These are phyloP conservation scores for Cyanidiococcus yangmingshanensis DNA, from an alignment of 23 red algal genomes.

Conservation along the genomic window DNA sequence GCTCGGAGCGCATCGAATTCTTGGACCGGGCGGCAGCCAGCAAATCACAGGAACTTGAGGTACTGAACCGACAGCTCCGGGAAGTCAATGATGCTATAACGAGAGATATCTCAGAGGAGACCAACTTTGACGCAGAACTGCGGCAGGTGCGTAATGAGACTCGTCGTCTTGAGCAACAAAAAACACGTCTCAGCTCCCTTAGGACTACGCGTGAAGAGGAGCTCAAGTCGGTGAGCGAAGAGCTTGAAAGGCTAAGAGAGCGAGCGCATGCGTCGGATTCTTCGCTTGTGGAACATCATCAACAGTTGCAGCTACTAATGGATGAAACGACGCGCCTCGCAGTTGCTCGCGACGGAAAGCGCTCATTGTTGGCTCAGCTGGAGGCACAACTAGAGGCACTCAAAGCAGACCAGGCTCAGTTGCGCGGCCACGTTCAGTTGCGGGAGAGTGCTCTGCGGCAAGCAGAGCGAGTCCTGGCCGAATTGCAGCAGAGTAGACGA, in stretches of 20 bases:
- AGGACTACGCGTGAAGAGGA: slow-evolving; percentile 33
- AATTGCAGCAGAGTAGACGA: background rate
- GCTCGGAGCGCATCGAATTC: background rate
- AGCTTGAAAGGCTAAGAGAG: slow-evolving; percentile 2
- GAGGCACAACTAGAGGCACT: background rate
- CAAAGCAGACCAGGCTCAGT: slow-evolving; percentile 5
- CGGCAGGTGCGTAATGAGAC: slow-evolving; percentile 22
- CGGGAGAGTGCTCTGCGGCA: slow-evolving; percentile 9
- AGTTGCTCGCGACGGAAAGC: background rate
- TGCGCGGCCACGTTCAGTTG: background rate
- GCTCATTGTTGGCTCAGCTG: background rate
- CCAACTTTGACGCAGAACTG: slow-evolving; percentile 13
- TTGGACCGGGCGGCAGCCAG: background rate
- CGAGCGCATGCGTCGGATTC: slow-evolving; percentile 19
- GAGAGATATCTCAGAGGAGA: slow-evolving; percentile 20
- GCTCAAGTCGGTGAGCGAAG: background rate
- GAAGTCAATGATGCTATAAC: slow-evolving; percentile 26
- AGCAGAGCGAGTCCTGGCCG: background rate
- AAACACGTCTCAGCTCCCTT: slow-evolving; percentile 11
- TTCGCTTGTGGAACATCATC: background rate
- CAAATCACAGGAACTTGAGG: slow-evolving; percentile 17
- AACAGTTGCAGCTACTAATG: background rate
- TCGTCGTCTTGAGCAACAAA: background rate
- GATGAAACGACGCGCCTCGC: background rate
- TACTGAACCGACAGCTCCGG: slow-evolving; percentile 14